phyloP scores from a whole-genome alignment of 2,329 filamentous ascomycete species.

The Ceratocystis ficicola region DNA sequence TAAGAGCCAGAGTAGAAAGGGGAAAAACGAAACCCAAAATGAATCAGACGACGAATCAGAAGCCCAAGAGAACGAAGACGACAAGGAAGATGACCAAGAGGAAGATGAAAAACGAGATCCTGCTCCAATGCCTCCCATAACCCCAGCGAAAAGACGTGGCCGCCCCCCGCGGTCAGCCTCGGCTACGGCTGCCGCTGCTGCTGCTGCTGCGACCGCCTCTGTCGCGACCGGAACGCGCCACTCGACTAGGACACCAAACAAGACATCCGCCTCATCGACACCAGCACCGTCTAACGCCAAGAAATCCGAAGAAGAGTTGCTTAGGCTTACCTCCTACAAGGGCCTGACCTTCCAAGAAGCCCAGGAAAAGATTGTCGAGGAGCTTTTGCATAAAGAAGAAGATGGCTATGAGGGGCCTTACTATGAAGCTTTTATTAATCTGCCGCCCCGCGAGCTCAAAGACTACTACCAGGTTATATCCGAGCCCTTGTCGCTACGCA shows the following conservation, averaged over 20 bases:
- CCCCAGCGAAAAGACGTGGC: conserved; percentile 18
- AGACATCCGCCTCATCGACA: conserved; percentile 13
- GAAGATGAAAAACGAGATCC: conserved; percentile 24
- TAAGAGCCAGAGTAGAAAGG: conserved; percentile 18
- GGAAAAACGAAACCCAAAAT: conserved; percentile 28
- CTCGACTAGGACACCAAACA: conserved; percentile 17
- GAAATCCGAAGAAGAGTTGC: conserved; percentile 29
- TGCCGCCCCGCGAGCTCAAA: conserved; percentile 61
- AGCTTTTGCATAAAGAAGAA: conserved; percentile 57
- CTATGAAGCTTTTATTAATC: conserved; percentile 61
- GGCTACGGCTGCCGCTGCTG: background rate
- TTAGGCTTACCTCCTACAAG: conserved; percentile 46
- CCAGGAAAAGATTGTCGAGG: conserved; percentile 72
- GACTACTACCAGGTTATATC: conserved; percentile 82
- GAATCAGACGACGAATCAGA: conserved; percentile 28
- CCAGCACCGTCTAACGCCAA: conserved; percentile 16
- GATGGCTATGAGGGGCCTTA: conserved; percentile 56
- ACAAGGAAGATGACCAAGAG: conserved; percentile 28
- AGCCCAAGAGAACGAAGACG: conserved; percentile 27
- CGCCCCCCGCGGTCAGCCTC: conserved; percentile 17
- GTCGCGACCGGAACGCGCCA: conserved; percentile 12
- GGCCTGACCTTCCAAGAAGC: conserved; percentile 71
- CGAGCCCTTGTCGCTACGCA: conserved; percentile 66
- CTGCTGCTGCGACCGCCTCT: background rate
- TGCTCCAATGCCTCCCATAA: conserved; percentile 1